These are phyloP conservation scores for Plasmodium inui DNA, from an alignment of 169 alveolate genomes.

Conservation along the genomic window DNA sequence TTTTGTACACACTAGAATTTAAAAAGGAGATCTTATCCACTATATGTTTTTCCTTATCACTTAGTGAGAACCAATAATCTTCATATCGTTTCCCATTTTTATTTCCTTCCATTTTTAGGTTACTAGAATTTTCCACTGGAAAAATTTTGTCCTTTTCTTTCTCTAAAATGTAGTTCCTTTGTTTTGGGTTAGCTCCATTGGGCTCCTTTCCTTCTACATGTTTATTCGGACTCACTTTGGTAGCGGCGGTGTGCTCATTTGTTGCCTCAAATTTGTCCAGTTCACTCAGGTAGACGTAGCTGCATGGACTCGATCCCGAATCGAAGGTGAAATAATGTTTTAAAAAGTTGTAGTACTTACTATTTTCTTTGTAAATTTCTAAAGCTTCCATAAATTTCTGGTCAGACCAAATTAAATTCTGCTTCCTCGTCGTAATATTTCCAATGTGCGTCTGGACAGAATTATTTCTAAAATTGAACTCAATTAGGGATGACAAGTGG, in stretches of 20 bases:
- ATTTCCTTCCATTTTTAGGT: neutral
- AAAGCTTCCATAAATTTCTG: slow-evolving; percentile 65
- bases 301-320: neutral
- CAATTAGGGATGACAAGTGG: slow-evolving; percentile 31
- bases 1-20: slow-evolving; percentile 61
- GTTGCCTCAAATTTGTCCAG: slow-evolving; percentile 7
- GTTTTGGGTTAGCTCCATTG: neutral
- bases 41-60: slow-evolving; percentile 24
- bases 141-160: neutral
- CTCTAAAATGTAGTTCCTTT: neutral
- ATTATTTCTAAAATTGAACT: slow-evolving; percentile 33
- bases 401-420: slow-evolving; percentile 64
- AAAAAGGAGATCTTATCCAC: slow-evolving; percentile 40
- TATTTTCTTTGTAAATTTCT: slow-evolving; percentile 63
- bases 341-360: slow-evolving; percentile 44
- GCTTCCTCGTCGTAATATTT: slow-evolving; percentile 36
- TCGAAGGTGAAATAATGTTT: slow-evolving; percentile 39
- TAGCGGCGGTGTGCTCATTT: neutral
- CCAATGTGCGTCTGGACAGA: slow-evolving; percentile 23
- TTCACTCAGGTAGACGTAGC: slow-evolving; percentile 11
- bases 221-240: neutral
- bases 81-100: neutral
- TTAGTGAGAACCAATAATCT: neutral
- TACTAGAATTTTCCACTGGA: neutral
- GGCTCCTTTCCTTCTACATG: neutral